Evolutionary conservation across 1,139 yeast species (phyloP).

Genomic region (Saccharomyces hybrid): DNA sequence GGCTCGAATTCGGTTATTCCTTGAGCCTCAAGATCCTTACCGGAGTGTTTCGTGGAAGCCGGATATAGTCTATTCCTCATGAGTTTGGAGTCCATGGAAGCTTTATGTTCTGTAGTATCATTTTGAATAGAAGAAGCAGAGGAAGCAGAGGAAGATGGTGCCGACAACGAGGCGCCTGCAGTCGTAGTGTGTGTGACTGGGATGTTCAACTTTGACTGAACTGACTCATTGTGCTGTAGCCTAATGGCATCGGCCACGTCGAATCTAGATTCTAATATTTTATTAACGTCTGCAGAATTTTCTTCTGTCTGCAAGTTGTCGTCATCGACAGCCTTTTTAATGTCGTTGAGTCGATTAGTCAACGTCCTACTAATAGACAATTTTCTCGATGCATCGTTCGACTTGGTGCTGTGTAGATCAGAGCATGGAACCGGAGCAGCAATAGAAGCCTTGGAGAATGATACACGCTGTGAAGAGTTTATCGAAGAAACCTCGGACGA

Average conservation of each 20-base stretch:
- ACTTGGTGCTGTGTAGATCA: background rate
- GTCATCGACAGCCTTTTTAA: constrained; percentile 23
- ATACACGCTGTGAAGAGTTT: background rate
- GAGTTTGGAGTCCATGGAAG: constrained; percentile 1
- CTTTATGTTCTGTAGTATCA: background rate
- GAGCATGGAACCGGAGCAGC: background rate
- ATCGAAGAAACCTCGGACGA: background rate
- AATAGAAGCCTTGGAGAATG: background rate
- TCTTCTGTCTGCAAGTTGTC: constrained; percentile 21
- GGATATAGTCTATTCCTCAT: background rate
- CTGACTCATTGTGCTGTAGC: constrained; percentile 14
- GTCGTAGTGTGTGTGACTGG: background rate
- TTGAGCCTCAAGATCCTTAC: constrained; percentile 9
- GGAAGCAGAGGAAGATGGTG: background rate
- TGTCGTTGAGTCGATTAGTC: constrained; percentile 10
- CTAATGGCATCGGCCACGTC: constrained; percentile 29
- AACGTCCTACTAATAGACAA: constrained; percentile 11
- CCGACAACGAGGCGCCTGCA: constrained; percentile 1
- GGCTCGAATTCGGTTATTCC: background rate
- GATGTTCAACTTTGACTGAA: constrained; percentile 7
- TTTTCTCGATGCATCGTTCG: constrained; percentile 3
- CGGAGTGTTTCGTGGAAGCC: constrained; percentile 5
- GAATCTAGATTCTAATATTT: constrained; percentile 19
- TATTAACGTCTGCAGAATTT: constrained; percentile 12
- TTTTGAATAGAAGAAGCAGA: background rate